A percentile compares a stretch with the other conserved stretches of the same genome.
Conservation (phyloP, 225 moss, liverwort and hornwort genomes). For the Climacium dendroides region DNA sequence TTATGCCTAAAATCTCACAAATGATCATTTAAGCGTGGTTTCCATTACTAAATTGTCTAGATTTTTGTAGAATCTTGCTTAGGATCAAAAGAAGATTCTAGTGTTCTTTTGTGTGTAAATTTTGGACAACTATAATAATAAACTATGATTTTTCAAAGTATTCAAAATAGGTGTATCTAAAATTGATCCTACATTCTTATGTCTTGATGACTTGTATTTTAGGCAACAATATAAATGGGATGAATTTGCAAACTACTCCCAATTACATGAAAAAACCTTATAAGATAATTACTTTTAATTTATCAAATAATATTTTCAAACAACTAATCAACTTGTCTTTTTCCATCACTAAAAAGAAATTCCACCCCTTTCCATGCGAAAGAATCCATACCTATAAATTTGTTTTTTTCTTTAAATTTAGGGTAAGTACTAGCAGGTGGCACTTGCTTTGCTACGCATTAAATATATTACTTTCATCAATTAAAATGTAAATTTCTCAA, state of each 20-base stretch:
- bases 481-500: no score
- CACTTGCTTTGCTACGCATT: no score
- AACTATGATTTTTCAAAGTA: neutral
- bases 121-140: neutral
- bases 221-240: neutral
- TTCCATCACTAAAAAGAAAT: no score
- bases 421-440: no score
- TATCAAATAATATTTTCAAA: neutral
- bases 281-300: neutral
- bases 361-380: no score
- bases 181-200: neutral
- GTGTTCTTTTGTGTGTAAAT: neutral
- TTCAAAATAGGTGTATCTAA: neutral
- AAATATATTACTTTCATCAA: no score
- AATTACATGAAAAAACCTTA: neutral
- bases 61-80: neutral
- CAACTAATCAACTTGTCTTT: no score
- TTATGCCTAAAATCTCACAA: neutral
- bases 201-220: accelerated
- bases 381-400: no score
- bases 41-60: neutral
- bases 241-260: neutral
- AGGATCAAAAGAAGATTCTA: neutral
- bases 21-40: neutral
- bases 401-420: no score